phyloP scores from a whole-genome alignment of 441 rosid genomes.

The Brassica hybrid region DNA sequence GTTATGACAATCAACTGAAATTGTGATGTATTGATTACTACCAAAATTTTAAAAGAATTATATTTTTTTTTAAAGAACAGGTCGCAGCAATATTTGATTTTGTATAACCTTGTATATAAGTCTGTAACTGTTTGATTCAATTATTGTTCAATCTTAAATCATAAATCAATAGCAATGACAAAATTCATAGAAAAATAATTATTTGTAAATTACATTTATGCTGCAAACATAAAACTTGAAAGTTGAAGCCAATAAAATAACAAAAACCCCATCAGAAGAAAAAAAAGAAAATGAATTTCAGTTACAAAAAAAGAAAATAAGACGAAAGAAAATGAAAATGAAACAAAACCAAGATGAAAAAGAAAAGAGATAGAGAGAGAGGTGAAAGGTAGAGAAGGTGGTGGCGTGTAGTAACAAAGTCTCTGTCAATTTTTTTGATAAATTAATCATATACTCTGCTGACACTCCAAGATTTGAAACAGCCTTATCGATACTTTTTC shows the following conservation, averaged over 20 bases:
- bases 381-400: slow-evolving; percentile 40
- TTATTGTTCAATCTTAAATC: slow-evolving; percentile 13
- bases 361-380: slow-evolving; percentile 15
- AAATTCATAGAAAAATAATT: neutral
- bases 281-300: too few relatives aligned
- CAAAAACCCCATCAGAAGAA: too few relatives aligned
- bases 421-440: slow-evolving; percentile 51
- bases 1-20: too few relatives aligned
- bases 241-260: slow-evolving; percentile 11
- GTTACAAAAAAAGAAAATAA: too few relatives aligned
- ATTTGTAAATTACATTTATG: neutral
- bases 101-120: neutral
- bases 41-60: neutral
- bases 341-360: slow-evolving; percentile 8
- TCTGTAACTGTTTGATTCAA: neutral
- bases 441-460: slow-evolving; percentile 73
- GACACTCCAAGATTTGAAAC: slow-evolving; percentile 74
- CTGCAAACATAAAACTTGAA: slow-evolving; percentile 15
- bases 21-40: too few relatives aligned
- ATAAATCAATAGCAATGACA: slow-evolving; percentile 3
- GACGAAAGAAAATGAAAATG: neutral
- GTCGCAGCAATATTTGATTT: neutral
- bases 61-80: too few relatives aligned
- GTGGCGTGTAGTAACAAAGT: slow-evolving; percentile 67
- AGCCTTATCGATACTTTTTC: slow-evolving; percentile 63